A percentile compares a stretch with the other conserved stretches of the same genome.
These are phyloP conservation scores for Aspergillus sp. DNA, from an alignment of 2,329 filamentous ascomycete genomes.

Conservation along the genomic window DNA sequence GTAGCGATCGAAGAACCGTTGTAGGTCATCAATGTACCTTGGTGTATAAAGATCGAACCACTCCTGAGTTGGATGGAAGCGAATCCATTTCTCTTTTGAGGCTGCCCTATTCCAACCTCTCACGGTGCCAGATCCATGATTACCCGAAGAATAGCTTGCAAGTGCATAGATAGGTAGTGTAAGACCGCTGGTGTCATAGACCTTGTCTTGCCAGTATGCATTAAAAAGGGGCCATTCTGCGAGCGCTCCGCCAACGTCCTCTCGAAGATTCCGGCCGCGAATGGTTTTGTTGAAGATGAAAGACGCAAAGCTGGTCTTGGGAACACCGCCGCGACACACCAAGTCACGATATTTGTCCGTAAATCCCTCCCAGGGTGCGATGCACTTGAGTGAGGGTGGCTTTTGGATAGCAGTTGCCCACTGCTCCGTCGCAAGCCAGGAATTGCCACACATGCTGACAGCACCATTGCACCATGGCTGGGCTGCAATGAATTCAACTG, in stretches of 20 bases:
- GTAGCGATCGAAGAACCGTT: neutral
- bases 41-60: neutral
- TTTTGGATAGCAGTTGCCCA: neutral
- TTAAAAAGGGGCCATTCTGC: neutral
- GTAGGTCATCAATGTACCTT: neutral
- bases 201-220: neutral
- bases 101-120: no score
- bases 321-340: neutral
- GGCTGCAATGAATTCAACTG: neutral
- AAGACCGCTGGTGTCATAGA: neutral
- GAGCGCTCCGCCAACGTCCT: no score
- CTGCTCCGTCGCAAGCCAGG: neutral
- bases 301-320: neutral
- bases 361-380: neutral
- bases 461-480: neutral
- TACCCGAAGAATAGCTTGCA: neutral
- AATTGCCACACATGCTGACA: neutral
- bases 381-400: neutral
- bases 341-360: neutral
- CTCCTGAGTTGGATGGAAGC: neutral
- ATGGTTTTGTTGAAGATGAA: neutral
- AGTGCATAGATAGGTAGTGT: no score
- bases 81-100: neutral
- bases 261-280: neutral
- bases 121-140: no score